Evolutionary conservation across 805 yeast genomes (phyloP), one percentile per base, ranked within the genome.

Genomic region (Sugiyamaella floridensis): DNA sequence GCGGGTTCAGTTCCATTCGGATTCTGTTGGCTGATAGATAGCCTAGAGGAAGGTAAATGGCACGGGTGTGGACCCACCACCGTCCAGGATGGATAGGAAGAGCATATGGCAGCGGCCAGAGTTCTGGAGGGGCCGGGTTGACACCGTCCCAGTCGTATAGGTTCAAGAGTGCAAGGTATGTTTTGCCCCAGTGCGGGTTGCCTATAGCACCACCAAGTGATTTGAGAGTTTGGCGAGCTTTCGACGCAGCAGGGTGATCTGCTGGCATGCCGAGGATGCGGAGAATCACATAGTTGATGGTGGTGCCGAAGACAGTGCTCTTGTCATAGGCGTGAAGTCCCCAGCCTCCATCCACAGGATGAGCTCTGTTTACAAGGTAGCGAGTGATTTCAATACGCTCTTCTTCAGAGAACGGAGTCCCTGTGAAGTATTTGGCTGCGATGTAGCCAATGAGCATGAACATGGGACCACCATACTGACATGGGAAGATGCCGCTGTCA

Each of bases 341-440:
- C 99, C 99, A 93, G 1, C 99, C 99, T n/a, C 99, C 99, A 68
- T 93, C 99, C 0, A 90, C 96, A 0, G 97, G 97, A 66, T 93
- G 97, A 0, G 97, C 84, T 0, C 88, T 79, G 66, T 93, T 93
- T n/a, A 89, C 87, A 15, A 93, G 70, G 64, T 90, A 93, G 54
- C 99, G 76, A 26, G 86, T 80, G 63, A 93, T 69, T 68, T 93
- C 99, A 12, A 71, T 69, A 57, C 74, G 74, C 61, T 77, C 79
- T 40, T 79, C 83, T 29, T 81, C 82, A 0, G 90, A 83, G 40
- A 93, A 85, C 10, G 78, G 79, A 0, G 81, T 76, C 40, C 80
- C 78, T 11, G 90, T 78, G 65, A 82, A 82, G 67, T 89, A 87
- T 57, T 79, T 76, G 1, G 87, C 81, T 0, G 79, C 86, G 22